A percentile compares a stretch with the other conserved stretches of the same genome.
Evolutionary conservation across 495 filamentous ascomycete species (phyloP).

Genomic region (Paragyromitra xinjiangensis): DNA sequence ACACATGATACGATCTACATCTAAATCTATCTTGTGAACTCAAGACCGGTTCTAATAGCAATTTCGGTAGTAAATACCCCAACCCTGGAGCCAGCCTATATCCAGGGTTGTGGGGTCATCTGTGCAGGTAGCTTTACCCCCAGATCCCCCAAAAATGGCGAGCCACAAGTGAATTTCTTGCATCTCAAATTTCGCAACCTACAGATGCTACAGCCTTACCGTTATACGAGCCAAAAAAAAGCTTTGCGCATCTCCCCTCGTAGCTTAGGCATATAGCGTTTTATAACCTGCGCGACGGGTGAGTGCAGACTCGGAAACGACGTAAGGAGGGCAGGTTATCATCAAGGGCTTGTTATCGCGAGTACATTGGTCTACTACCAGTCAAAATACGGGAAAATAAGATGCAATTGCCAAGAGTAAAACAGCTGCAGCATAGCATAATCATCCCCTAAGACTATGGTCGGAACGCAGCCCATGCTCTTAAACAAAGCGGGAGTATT

Average conservation of each 20-base stretch:
- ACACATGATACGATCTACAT: conserved; percentile 1
- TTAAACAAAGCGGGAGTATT: too few species aligned
- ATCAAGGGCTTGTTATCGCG: not conserved
- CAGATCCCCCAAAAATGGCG: not conserved
- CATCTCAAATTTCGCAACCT: not conserved
- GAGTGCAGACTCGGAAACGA: conserved; percentile 22
- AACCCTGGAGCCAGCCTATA: not conserved
- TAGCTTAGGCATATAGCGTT: not conserved
- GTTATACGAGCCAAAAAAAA: not conserved
- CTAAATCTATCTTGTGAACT: not conserved
- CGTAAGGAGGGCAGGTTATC: conserved; percentile 1
- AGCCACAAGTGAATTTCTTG: not conserved
- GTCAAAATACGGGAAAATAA: not conserved
- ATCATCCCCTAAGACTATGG: too few species aligned
- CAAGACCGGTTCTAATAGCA: not conserved
- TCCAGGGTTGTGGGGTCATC: too few species aligned
- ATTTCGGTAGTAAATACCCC: not conserved
- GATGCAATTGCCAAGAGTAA: not conserved
- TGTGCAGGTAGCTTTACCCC: not conserved
- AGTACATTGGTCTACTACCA: not conserved
- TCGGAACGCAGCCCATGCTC: too few species aligned
- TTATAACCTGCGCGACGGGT: not conserved
- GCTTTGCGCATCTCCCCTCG: not conserved
- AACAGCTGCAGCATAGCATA: not conserved
- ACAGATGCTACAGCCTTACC: not conserved